Conservation (phyloP, 2,329 filamentous ascomycete genomes). For the Xylaria sp. region DNA sequence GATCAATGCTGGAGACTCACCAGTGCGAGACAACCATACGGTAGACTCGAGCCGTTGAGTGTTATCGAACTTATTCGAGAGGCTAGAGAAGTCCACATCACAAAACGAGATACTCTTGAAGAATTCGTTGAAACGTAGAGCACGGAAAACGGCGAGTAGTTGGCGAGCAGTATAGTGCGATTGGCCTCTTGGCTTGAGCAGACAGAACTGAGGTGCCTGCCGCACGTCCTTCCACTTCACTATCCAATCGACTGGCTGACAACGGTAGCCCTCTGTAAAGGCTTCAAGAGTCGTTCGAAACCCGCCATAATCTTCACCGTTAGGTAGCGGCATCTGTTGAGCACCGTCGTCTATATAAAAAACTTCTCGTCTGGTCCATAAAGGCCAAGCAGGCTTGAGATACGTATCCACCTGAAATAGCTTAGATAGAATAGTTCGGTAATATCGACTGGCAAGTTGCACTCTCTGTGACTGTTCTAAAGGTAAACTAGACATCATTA, state of each 20-base stretch:
- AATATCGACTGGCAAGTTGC: conserved; percentile 64
- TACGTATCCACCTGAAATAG: conserved; percentile 65
- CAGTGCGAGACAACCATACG: conserved; percentile 63
- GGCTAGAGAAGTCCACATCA: conserved; percentile 59
- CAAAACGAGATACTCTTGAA: conserved; percentile 67
- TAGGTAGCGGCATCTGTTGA: conserved; percentile 63
- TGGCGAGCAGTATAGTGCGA: conserved; percentile 60
- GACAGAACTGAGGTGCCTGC: conserved; percentile 63
- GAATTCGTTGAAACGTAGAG: conserved; percentile 67
- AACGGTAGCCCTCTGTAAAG: conserved; percentile 63
- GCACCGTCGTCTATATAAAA: conserved; percentile 64
- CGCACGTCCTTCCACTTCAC: conserved; percentile 57
- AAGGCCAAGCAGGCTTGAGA: conserved; percentile 68
- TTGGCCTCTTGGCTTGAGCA: conserved; percentile 56
- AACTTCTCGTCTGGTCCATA: conserved; percentile 62
- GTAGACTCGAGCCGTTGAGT: conserved; percentile 57
- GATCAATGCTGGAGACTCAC: conserved; percentile 47
- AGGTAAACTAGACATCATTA: conserved; percentile 50
- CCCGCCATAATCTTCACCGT: conserved; percentile 65
- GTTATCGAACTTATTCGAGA: conserved; percentile 56
- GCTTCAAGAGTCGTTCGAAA: conserved; percentile 65
- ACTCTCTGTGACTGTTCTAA: conserved; percentile 57
- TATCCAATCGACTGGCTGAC: conserved; percentile 62
- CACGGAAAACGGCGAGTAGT: conserved; percentile 65
- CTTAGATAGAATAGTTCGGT: conserved; percentile 63